Evolutionary conservation across 163 green algal species (phyloP).

Genomic region (Picocystis sp.): DNA sequence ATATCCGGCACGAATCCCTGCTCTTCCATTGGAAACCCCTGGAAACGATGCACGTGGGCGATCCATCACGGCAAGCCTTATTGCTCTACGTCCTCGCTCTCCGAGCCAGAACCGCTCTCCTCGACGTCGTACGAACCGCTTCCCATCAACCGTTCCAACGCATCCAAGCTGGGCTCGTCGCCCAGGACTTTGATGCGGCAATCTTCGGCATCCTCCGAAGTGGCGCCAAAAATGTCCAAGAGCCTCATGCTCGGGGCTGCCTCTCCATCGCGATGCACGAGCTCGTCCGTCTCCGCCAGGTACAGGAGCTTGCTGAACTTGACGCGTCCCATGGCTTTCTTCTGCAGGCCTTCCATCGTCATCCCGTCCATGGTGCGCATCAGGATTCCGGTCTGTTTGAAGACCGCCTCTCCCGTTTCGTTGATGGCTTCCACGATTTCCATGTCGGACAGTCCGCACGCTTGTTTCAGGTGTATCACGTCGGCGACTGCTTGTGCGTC

Average conservation of each 20-base stretch:
- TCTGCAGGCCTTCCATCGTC: conserved; percentile 43
- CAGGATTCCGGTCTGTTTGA: conserved; percentile 56
- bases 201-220: conserved; percentile 37
- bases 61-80: no score
- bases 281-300: conserved; percentile 38
- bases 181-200: conserved; percentile 31
- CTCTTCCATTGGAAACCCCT: no score
- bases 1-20: no score
- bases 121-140: no score
- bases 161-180: no score
- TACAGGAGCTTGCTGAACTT: conserved; percentile 70
- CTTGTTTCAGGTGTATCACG: conserved; percentile 53
- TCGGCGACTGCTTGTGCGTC: conserved; percentile 61
- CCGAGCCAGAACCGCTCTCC: no score
- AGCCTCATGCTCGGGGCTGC: conserved; percentile 24
- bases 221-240: conserved; percentile 54
- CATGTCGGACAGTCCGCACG: conserved; percentile 26
- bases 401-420: conserved; percentile 42
- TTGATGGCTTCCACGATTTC: conserved; percentile 43
- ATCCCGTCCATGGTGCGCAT: conserved; percentile 42
- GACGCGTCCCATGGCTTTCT: conserved; percentile 52
- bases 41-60: no score
- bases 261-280: conserved; percentile 29
- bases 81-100: no score
- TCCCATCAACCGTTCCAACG: no score